phyloP scores from a whole-genome alignment of 352 stramenopile genomes.

The Aphanomyces cochlioides region DNA sequence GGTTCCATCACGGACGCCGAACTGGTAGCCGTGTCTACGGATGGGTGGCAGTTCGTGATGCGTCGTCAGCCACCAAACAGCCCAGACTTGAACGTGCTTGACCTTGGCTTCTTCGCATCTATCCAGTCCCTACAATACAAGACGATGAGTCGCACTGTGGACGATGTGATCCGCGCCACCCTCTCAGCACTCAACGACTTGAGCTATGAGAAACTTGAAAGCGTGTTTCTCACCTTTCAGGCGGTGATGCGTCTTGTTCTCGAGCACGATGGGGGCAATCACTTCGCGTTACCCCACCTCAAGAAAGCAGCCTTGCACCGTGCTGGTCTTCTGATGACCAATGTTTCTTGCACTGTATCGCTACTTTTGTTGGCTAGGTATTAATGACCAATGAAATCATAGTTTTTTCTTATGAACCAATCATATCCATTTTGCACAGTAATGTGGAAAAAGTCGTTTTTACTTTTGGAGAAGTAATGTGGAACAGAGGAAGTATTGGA shows the following conservation, averaged over 20 bases:
- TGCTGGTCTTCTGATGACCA: background rate
- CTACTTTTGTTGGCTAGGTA: background rate
- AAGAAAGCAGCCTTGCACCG: too few relatives aligned
- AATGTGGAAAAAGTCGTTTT: background rate
- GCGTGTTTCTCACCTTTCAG: too few relatives aligned
- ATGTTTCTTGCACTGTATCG: background rate
- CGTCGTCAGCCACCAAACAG: slow-evolving; percentile 5
- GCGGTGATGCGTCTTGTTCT: too few relatives aligned
- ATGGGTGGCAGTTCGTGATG: slow-evolving; percentile 34
- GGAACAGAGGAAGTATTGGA: slow-evolving; percentile 13
- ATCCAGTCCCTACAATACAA: too few relatives aligned
- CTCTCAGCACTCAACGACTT: too few relatives aligned
- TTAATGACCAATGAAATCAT: slow-evolving; percentile 6
- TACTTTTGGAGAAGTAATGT: background rate
- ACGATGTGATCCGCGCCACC: too few relatives aligned
- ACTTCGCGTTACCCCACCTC: too few relatives aligned
- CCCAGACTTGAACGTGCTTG: slow-evolving; percentile 34
- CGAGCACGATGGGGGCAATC: too few relatives aligned
- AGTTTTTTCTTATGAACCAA: slow-evolving; percentile 4
- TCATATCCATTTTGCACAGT: background rate
- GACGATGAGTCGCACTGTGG: too few relatives aligned
- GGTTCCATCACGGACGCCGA: slow-evolving; percentile 27
- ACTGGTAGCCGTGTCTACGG: slow-evolving; percentile 4
- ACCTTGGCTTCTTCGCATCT: too few relatives aligned
- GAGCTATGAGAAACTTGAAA: too few relatives aligned